phyloP scores from a whole-genome alignment of 345 rosid species.

The Eucalyptus sp. region DNA sequence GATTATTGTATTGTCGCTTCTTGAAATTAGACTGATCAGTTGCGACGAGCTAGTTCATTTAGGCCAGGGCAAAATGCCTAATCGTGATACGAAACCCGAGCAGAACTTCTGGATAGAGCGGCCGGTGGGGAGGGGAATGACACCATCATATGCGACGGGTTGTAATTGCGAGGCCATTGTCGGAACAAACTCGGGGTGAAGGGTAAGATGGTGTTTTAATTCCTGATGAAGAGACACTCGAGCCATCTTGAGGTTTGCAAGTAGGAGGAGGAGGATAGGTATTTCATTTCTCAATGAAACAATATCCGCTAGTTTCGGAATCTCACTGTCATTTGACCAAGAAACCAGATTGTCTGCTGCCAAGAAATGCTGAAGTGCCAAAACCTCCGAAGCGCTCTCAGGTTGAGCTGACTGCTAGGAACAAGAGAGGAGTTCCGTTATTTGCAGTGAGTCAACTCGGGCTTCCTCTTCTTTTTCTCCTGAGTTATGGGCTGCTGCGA shows the following conservation, averaged over 20 bases:
- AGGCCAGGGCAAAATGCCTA: background rate
- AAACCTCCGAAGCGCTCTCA: too few relatives aligned
- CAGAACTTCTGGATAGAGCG: background rate
- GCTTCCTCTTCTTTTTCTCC: background rate
- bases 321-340: constrained; percentile 6
- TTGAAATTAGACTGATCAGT: background rate
- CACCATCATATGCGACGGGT: too few relatives aligned
- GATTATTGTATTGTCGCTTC: background rate
- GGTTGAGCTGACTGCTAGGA: too few relatives aligned
- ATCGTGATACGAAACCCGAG: background rate
- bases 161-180: too few relatives aligned
- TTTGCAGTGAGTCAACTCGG: background rate
- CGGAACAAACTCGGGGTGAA: too few relatives aligned
- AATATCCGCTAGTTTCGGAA: constrained; percentile 4
- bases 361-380: background rate
- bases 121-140: too few relatives aligned
- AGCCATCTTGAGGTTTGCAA: too few relatives aligned
- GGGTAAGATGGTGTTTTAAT: too few relatives aligned
- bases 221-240: too few relatives aligned
- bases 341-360: constrained; percentile 20
- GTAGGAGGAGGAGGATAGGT: too few relatives aligned
- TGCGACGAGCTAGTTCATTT: background rate
- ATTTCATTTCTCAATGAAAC: background rate
- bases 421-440: background rate
- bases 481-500: constrained; percentile 54